A percentile compares a stretch with the other conserved stretches of the same genome.
phyloP scores from a whole-genome alignment of 2,329 filamentous ascomycete species.

The Apiospora phragmitis region DNA sequence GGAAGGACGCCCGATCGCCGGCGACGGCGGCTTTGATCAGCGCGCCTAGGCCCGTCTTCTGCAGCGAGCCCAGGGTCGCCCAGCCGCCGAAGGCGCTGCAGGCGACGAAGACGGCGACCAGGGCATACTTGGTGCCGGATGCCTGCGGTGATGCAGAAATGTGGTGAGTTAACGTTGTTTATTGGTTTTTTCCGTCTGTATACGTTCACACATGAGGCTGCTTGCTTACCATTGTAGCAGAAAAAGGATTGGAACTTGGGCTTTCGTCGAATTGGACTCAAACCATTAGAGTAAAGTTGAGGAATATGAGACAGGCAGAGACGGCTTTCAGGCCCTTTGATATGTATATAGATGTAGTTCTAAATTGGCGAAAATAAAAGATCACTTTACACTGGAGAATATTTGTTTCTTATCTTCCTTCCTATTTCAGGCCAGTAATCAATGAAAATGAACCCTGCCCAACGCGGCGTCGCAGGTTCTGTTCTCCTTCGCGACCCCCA shows the following conservation, averaged over 20 bases:
- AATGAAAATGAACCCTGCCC: background rate
- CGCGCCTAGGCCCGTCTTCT: constrained; percentile 20
- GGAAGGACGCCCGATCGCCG: constrained; percentile 15
- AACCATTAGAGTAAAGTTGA: background rate
- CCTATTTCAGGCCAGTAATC: background rate
- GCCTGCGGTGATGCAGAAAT: background rate
- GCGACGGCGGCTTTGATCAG: constrained; percentile 13
- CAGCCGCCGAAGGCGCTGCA: constrained; percentile 24
- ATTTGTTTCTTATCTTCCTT: background rate
- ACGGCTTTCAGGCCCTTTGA: background rate
- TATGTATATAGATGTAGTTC: background rate
- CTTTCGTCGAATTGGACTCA: background rate
- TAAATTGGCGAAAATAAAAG: too few species aligned
- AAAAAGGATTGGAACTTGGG: background rate
- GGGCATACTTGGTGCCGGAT: constrained; percentile 13
- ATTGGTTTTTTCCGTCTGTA: background rate
- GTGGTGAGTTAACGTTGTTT: background rate
- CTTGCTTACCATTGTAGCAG: background rate
- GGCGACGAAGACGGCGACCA: constrained; percentile 24
- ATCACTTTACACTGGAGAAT: background rate
- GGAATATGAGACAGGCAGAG: background rate
- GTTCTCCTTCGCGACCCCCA: background rate
- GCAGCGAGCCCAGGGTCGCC: constrained; percentile 18
- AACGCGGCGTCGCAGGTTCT: too few species aligned
- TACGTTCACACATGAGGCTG: background rate